Evolutionary conservation across 2,329 filamentous ascomycete genomes (phyloP).

Genomic region (Myriosclerotinia curreyana): DNA sequence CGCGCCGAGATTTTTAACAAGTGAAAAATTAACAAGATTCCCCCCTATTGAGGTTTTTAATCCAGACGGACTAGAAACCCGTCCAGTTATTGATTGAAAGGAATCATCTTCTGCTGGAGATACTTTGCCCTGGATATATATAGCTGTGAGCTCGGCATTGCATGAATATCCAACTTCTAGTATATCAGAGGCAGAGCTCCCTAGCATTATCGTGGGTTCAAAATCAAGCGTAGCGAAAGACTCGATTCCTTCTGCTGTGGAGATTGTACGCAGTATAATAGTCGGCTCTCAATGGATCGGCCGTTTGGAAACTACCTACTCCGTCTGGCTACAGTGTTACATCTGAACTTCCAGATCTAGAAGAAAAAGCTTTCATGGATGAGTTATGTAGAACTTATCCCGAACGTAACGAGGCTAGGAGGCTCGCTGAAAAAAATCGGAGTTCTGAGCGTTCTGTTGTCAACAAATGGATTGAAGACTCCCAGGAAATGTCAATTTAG

Average conservation of each 20-base stretch:
- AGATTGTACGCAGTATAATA: background rate
- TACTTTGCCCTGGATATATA: too few relatives aligned
- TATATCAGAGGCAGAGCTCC: too few relatives aligned
- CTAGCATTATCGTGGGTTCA: too few relatives aligned
- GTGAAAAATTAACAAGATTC: background rate
- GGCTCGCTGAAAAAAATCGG: background rate
- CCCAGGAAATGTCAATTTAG: background rate
- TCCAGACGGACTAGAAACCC: background rate
- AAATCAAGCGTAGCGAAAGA: too few relatives aligned
- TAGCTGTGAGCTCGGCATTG: too few relatives aligned
- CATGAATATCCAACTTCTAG: too few relatives aligned
- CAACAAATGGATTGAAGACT: background rate
- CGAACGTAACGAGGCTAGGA: background rate
- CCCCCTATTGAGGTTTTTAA: background rate
- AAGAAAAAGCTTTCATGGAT: background rate
- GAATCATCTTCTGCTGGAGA: background rate
- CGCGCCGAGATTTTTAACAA: constrained; percentile 1
- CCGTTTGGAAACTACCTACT: too few relatives aligned
- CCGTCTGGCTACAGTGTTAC: background rate
- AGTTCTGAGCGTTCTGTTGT: background rate
- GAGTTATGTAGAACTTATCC: background rate
- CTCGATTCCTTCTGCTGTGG: background rate
- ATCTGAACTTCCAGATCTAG: background rate
- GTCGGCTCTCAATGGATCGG: too few relatives aligned
- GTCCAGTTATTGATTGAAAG: background rate